Base-by-base conservation (phyloP, 345 rosid genomes). In the Salix suchowensis region DNA sequence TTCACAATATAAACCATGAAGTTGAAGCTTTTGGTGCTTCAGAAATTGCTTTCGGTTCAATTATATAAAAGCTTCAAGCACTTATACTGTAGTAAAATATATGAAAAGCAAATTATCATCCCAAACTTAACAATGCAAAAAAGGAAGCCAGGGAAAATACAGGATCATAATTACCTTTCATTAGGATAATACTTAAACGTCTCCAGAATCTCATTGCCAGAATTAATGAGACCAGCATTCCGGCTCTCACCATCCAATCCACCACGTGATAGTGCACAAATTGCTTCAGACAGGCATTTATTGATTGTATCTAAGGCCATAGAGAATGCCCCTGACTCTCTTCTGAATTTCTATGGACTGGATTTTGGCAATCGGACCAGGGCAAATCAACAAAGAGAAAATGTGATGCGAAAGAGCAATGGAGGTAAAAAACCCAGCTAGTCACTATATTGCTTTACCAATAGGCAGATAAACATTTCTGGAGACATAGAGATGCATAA, bases 341-440 rank as follows among this genome's bases (percentile, higher is more conserved):
- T 92, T 92, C 83, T 87, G 97, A 82, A 92, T 88, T 78, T 96
- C 99, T 79, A 93, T 87, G 6, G 99, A 87, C 97, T 94, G 87
- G 68, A 67, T 76, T 74, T 75, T 36, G 54, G 67, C 18, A 64
- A 37, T 48, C 28, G 70, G 30, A 70, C 14, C 28, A 80, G 55
- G 13, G 42, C 32, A 76, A 23, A 13, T 61, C 55, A 62, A 24
- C 50, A 66, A 70, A 46, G 30, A 71, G 39, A 64, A 26, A 62
- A 54, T 30, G 19, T 12, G 61, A 52, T 28, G 68, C 26, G 46
- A 50, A 23, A n/a, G 37, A 65, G 15, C 28, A 30, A 46, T 58
- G 26, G 23, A 65, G 70, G 13, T 30, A 44, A 64, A 10, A 21
- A 30, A 30, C 44, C 44, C 37, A 74, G 44, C 48, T 66, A 4